phyloP scores from a whole-genome alignment of 164 flowering plant genomes.

The Liriodendron chinense region DNA sequence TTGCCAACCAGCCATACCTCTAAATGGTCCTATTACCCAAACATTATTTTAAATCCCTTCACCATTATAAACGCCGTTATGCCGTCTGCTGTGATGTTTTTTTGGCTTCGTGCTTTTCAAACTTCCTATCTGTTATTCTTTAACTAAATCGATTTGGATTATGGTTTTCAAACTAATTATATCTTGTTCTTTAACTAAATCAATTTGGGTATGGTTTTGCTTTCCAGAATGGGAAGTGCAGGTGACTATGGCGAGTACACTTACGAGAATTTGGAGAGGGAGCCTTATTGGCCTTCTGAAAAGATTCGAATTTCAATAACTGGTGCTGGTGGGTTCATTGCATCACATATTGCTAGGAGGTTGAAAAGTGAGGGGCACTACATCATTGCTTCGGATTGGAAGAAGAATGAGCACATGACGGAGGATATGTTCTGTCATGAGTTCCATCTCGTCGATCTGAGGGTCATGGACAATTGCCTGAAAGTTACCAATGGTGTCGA shows the following conservation, averaged over 20 bases:
- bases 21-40: too few relatives aligned
- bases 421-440: conserved; percentile 98
- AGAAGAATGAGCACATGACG: conserved; percentile 98
- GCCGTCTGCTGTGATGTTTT: not conserved
- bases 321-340: conserved; percentile 98
- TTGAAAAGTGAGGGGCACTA: conserved; percentile 95
- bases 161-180: not conserved
- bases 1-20: too few relatives aligned
- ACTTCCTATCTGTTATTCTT: not conserved
- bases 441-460: conserved; percentile 90
- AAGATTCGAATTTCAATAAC: conserved; percentile 88
- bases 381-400: conserved; percentile 98
- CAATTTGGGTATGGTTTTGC: not conserved
- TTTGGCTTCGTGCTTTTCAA: not conserved
- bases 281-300: conserved; percentile 89
- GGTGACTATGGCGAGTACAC: conserved; percentile 77
- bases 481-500: conserved; percentile 82
- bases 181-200: not conserved
- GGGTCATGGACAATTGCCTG: conserved; percentile 97
- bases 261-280: conserved; percentile 80
- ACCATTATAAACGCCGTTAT: not conserved
- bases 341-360: conserved; percentile 94
- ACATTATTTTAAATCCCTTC: not conserved
- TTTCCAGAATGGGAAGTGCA: conserved; percentile 71
- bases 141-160: not conserved